Base-by-base conservation (phyloP, 371 early-diverging fungal species). In the Batrachochytrium dendrobatidis region DNA sequence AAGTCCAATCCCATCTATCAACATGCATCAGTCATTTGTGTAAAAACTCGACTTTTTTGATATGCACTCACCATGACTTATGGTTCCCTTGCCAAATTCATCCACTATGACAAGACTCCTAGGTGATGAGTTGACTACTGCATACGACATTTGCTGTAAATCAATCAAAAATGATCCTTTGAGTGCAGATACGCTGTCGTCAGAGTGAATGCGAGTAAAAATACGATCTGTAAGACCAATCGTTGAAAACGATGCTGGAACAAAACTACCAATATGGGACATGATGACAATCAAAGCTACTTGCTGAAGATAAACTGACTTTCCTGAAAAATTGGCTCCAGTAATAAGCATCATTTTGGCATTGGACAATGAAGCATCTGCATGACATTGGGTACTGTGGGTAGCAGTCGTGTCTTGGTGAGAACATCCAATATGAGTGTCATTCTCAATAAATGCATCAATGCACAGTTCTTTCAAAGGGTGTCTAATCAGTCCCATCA, bases 191-290 rank as follows among this genome's bases (percentile, higher is more conserved):
- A 71, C 75, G 10, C 69, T 65, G 34, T 73, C 75, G 2, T 66
- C 53, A 7, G 77, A 71, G 22, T 73, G 73, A 3, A 85, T 65
- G 29, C 91, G 71, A 4, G 82, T 75, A 28, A 82, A 66, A 53
- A 86, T 82, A 45, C 69, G 63, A 56, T 84, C 81, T 25, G 79
- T 76, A 17, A 86, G 59, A 2, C 83, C 81, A 53, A 86, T 68
- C 15, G 34, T 28, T 2, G 80, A 81, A 20, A 60, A 33, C 17
- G 69, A 70, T 20, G 81, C 83, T 12, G 87, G 84, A 2, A 87
- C 84, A 74, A 77, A 85, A 57, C 72, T 84, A 30, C 94, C 94
- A 34, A 88, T 78, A 61, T 91, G 92, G 18, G 90, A 87, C 84
- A 91, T 81, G 56, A 85, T 81, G 20, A 73, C 69, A 55, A 90